Percentiles rank a stretch among this genome's conserved stretches.
phyloP scores from a whole-genome alignment of 192 early-diverging fungal species.

The Coemansia sp. region DNA sequence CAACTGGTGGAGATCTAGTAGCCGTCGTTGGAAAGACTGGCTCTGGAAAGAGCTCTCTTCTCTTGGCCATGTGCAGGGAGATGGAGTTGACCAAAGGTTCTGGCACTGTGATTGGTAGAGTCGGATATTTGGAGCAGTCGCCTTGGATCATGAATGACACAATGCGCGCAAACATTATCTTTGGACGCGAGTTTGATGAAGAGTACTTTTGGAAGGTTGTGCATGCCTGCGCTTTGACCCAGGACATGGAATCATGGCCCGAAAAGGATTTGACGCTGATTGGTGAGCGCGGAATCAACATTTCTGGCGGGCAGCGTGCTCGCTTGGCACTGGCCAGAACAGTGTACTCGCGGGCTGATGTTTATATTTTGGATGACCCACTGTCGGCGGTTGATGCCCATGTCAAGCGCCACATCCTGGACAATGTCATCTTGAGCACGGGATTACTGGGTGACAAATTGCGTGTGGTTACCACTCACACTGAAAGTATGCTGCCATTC shows the following conservation, averaged over 20 bases:
- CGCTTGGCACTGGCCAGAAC: constrained; percentile 18
- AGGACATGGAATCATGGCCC: constrained; percentile 1
- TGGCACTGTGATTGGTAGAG: constrained; percentile 62
- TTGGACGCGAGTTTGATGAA: constrained; percentile 15
- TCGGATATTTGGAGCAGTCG: constrained; percentile 78
- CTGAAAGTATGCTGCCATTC: constrained; percentile 6
- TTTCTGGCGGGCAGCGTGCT: constrained; percentile 21
- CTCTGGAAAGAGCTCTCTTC: constrained; percentile 75
- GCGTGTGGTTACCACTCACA: background rate
- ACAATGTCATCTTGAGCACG: constrained; percentile 18
- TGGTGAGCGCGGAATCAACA: constrained; percentile 17
- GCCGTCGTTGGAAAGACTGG: constrained; percentile 81
- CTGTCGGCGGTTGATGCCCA: constrained; percentile 1
- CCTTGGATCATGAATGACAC: constrained; percentile 41
- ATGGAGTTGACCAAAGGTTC: constrained; percentile 54
- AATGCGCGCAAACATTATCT: constrained; percentile 15
- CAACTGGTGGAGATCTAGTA: constrained; percentile 61
- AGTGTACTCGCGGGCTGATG: constrained; percentile 22
- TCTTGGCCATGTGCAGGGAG: constrained; percentile 78
- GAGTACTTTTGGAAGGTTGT: constrained; percentile 8
- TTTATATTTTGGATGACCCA: constrained; percentile 6
- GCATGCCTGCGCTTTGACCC: constrained; percentile 3
- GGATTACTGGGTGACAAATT: constrained; percentile 16
- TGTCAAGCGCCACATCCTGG: constrained; percentile 12
- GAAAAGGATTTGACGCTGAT: constrained; percentile 5